Base-by-base conservation (phyloP, 2,329 filamentous ascomycete genomes). In the Ophiostoma himal-ulmi region DNA sequence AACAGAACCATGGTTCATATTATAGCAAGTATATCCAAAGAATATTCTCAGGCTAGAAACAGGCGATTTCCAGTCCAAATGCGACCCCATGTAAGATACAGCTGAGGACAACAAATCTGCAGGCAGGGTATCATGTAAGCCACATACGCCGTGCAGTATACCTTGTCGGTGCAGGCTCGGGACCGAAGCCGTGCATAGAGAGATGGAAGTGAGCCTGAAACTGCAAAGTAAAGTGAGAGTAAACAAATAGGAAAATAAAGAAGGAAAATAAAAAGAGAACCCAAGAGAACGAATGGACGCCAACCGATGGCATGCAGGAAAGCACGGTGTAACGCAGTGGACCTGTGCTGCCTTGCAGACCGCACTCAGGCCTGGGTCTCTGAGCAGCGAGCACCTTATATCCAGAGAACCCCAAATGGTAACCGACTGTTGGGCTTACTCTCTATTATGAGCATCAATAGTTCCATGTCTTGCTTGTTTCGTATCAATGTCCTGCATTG, bases 141-240 rank as follows among this genome's bases (percentile, higher is more conserved):
- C 57, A 36, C 57, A 34, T 17, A 34, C 52, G n/a, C 44, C 17
- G 52, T 62, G 26, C 57, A 62, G 57, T 26, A 36, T 36, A 57
- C 57, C 14, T 34, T 34, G 26, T 62, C 57, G 57, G 57, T 30
- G 14, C n/a, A 34, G 11, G 26, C 57, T 62, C 57, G 57, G 57
- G 62, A 65, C 62, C 62, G 62, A 65, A 22, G 62, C 62, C 26
- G 62, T 65, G 30, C 57, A 26, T 62, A 17, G 14, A 54, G 52
- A 62, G 44, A 20, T 48, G 44, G 44, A 48, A 48, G 11, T 48
- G 44, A 48, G 44, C 44, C 44, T 48, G 44, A 48, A 48, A 20
- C 44, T 48, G 41, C 20, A 44, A 44, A 20, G 7, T 14, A 20
- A 10, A 10, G 1, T 39, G 37, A 39, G 11, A 30, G 30, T 30